Base-by-base conservation (phyloP, 2,329 filamentous ascomycete species). In the Pestalotiopsis fici region DNA sequence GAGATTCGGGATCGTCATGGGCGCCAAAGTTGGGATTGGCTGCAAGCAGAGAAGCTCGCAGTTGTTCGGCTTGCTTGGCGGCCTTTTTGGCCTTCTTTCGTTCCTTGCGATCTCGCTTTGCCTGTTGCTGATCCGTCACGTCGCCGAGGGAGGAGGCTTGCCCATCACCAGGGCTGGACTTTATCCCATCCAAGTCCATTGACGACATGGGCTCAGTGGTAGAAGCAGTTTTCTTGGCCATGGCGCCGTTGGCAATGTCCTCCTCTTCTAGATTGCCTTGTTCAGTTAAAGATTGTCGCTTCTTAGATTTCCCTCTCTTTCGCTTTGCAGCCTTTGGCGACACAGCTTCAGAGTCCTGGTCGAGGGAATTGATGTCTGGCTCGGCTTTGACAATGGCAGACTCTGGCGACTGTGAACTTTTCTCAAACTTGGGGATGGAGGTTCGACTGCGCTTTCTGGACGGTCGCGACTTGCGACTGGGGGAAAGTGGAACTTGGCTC, bases 81-180 rank as follows among this genome's bases (percentile, higher is more conserved):
- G 83, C 71, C 73, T 83, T 50, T 76, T 78, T 28, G 83, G 82
- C 81, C 83, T 84, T 67, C 78, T 83, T 54, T 80, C 81, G 68
- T 83, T 79, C 69, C 74, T 80, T 56, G 67, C 55, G 57, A 57
- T 35, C 72, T 67, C 3, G 56, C n/a, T 54, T 65, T 25, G 11
- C 28, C 59, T 57, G 59, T 23, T n/a, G 27, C 23, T 50, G 35
- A 31, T 65, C 65, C 23, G 23, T 59, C 67, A 47, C 66, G 39
- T 47, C 27, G 21, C 35, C 39, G 15, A 57, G 28, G 27, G 35
- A 67, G 7, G 35, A 23, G 21, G 57, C 57, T 21, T 63, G 18
- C 9, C 27, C 60, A n/a, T 23, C 11, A 35, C 21, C 15, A 18
- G 39, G 47, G 37, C 61, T 64, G 31, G 61, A 56, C 12, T 21